Evolutionary conservation across 345 rosid species (phyloP), one percentile per base, ranked within the genome.

Genomic region (Streptanthus diversifolius): DNA sequence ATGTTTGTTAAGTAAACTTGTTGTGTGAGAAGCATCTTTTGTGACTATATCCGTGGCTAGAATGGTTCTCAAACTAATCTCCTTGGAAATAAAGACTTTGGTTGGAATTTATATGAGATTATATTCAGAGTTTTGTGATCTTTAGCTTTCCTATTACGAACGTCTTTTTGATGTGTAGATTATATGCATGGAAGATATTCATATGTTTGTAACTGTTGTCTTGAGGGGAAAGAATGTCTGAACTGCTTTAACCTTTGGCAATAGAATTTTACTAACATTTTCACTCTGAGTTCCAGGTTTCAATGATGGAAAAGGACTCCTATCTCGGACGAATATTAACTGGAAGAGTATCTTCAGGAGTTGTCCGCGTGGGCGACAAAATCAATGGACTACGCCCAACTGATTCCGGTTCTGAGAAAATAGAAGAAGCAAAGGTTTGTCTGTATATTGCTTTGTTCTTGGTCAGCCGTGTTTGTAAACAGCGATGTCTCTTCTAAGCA

Each of bases 381-480:
- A 77, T 95, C 52, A 91, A 85, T 79, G 99, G 98, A 65, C 80
- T 91, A 29, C 93, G 95, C 40, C 63, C 4, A 35, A 79, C 81
- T 17, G 95, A 87, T 35, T 74, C 91, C 60, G 86, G 88, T 64
- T 80, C 85, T 60, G 85, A 84, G 83, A 91, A 90, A 79, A 80
- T 95, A 83, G 98, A 95, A 84, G 96, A 95, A 81, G 99, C 96
- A 77, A 95, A 91, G 96, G 99, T 89, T 69, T 17, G 86, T 74
- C 21, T 32, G 17, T 33, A 29, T 64, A 48, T 12, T n/a, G 33
- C 62, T 71, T 57, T 64, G 47, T 71, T 18, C 35, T 77, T 71
- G 68, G 40, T 17, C 41, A 24, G 63, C 14, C 14, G 19, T 65
- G 41, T 58, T 58, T 37, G 61, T 52, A 49, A 70, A 56, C 25